Percentiles rank a stretch among this genome's conserved stretches.
Evolutionary conservation across 352 stramenopile genomes (phyloP).

Genomic region (Phytophthora multivora): DNA sequence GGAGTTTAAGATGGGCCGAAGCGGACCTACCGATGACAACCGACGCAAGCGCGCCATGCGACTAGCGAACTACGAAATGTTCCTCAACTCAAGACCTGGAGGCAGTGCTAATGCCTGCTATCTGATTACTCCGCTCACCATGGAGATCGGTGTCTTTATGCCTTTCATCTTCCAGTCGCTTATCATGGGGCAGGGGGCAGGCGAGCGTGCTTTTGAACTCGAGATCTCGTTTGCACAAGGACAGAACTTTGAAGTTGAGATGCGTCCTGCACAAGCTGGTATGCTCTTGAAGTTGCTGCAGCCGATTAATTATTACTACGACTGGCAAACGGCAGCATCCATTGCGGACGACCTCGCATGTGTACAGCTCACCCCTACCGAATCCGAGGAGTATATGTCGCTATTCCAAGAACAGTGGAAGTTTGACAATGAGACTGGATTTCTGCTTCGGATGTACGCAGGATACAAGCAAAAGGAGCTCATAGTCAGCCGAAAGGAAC

Average conservation of each 20-base stretch:
- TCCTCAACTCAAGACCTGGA: conserved; percentile 57
- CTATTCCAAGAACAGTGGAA: conserved; percentile 64
- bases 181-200: conserved; percentile 46
- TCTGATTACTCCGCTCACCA: conserved; percentile 54
- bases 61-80: conserved; percentile 70
- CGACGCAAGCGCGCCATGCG: conserved; percentile 54
- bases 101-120: conserved; percentile 42
- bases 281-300: conserved; percentile 64
- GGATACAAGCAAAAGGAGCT: conserved; percentile 50
- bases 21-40: conserved; percentile 23
- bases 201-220: conserved; percentile 53
- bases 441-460: conserved; percentile 44
- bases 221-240: conserved; percentile 50
- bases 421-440: conserved; percentile 54
- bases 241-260: conserved; percentile 45
- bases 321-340: conserved; percentile 65
- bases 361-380: conserved; percentile 48
- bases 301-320: conserved; percentile 64
- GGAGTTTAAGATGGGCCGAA: conserved; percentile 62
- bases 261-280: conserved; percentile 67
- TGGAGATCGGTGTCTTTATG: conserved; percentile 68
- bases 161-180: conserved; percentile 72
- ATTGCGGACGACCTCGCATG: conserved; percentile 69
- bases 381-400: conserved; percentile 64
- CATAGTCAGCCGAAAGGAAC: conserved; percentile 40